phyloP scores from a whole-genome alignment of 768 basidiomycete genomes.

The Mrakia frigida region DNA sequence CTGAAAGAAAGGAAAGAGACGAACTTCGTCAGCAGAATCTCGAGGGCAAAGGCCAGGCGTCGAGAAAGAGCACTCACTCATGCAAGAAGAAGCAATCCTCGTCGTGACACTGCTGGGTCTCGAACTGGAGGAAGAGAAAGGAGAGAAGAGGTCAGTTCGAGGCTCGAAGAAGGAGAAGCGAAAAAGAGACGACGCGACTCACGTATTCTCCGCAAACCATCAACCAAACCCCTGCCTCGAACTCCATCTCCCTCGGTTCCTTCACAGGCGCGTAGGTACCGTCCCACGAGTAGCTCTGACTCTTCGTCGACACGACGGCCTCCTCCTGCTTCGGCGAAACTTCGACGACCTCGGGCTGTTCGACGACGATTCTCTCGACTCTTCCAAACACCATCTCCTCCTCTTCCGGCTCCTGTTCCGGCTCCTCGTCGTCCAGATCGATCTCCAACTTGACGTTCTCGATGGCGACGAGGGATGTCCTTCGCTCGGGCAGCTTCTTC shows the following conservation, averaged over 20 bases:
- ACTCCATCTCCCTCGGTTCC: conserved; percentile 14
- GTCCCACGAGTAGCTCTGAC: not conserved
- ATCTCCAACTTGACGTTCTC: conserved; percentile 17
- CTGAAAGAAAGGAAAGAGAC: not conserved
- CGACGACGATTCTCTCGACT: conserved; percentile 5
- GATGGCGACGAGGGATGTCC: not conserved
- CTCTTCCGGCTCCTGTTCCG: not conserved
- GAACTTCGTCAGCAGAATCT: too few species aligned
- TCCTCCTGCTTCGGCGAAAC: not conserved
- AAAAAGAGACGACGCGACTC: not conserved
- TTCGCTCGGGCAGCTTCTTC: not conserved
- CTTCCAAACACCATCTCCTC: conserved; percentile 7
- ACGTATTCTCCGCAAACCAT: conserved; percentile 9
- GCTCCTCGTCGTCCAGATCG: conserved; percentile 1
- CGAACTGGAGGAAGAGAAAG: not conserved
- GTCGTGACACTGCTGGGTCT: not conserved
- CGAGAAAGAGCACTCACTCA: not conserved
- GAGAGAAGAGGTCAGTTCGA: not conserved
- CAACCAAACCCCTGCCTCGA: not conserved
- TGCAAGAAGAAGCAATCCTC: conserved; percentile 11
- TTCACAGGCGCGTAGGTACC: not conserved
- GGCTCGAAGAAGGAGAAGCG: not conserved
- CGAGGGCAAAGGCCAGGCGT: not conserved
- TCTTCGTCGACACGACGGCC: not conserved
- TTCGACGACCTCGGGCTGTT: not conserved